Base-by-base conservation (phyloP, 1,284 basidiomycete species). In the Ganoderma multipileum region DNA sequence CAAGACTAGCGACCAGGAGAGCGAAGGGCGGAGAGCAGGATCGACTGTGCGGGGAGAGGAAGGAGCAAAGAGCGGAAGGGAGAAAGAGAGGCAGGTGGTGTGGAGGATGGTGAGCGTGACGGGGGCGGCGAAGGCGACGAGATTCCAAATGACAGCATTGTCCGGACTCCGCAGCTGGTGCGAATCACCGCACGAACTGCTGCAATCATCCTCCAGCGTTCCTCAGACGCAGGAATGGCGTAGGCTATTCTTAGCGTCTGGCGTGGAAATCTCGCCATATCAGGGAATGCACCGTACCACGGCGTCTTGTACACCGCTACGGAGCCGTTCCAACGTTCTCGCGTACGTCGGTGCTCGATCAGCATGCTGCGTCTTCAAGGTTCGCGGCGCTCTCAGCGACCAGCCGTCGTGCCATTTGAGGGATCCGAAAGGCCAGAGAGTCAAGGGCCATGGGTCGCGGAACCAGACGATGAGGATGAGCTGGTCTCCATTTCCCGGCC, bases 11-110 rank as follows among this genome's bases (percentile, higher is more conserved):
- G 52, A 60, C 42, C 12, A 54, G 59, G 47, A 38, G 62, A 60
- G 58, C 58, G 38, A 42, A 23, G 38, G 11, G 16, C 8, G 20
- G 20, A 33, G 20, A 20, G 55, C 28, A 7, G 33, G n/a, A 39
- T 20, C 20, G n/a, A 41, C 12, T 2, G 58, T 16, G 55, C 33
- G 33, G 57, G 20, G 57, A 11, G n/a, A n/a, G 36, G 57, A 14
- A 39, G 57, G 57, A 58, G 57, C 33, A 60, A 67, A 39, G 61
- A 67, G 62, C 58, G 62, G 65, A 36, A 65, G 28, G 33, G 59
- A 7, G n/a, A 26, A 23, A n/a, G 38, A 59, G 33, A 33, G 55
- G 33, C 28, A 26, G 47, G 47, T 50, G 23, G 23, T 50, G 20
- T 26, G 47, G 23, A 50, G 23, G 23, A 50, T 26, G 47, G 47